Percentiles rank a stretch among this genome's conserved stretches.
phyloP scores from a whole-genome alignment of 805 yeast species.

The Candida ipomoeae region DNA sequence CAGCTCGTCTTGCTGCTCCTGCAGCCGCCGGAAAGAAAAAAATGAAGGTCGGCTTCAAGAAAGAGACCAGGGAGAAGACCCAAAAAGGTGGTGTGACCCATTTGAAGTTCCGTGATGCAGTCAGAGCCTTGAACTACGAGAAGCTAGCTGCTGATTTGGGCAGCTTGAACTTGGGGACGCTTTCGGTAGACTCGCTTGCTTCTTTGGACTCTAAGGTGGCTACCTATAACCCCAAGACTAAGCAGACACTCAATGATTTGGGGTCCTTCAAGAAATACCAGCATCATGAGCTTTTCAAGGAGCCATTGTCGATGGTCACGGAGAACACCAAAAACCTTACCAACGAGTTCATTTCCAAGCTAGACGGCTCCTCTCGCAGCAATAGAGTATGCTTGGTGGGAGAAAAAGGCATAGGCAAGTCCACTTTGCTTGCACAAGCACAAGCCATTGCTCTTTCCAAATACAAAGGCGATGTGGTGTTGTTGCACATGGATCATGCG shows the following conservation, averaged over 20 bases:
- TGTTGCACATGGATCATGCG: constrained; percentile 64
- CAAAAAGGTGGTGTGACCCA: constrained; percentile 43
- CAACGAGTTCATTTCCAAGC: constrained; percentile 34
- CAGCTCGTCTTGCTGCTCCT: constrained; percentile 10
- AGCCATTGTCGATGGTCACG: constrained; percentile 59
- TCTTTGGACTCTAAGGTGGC: constrained; percentile 17
- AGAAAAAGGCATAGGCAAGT: constrained; percentile 74
- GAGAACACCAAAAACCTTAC: constrained; percentile 42
- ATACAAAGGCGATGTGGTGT: constrained; percentile 34
- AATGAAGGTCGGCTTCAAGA: constrained; percentile 22
- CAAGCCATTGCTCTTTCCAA: constrained; percentile 49
- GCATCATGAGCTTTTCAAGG: constrained; percentile 54
- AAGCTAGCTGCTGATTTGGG: constrained; percentile 24
- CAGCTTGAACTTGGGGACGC: constrained; percentile 9
- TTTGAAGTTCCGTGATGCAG: constrained; percentile 35
- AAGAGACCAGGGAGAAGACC: constrained; percentile 19
- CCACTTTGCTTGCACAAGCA: constrained; percentile 65
- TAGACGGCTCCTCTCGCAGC: constrained; percentile 25
- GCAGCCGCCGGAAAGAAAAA: constrained; percentile 22
- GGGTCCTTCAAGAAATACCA: constrained; percentile 70
- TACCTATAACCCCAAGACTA: constrained; percentile 38
- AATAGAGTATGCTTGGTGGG: constrained; percentile 63
- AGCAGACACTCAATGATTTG: constrained; percentile 43
- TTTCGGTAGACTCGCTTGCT: constrained; percentile 14
- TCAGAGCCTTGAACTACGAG: constrained; percentile 31